These are phyloP conservation scores for Candida insectalens DNA, from an alignment of 805 yeast genomes.

Conservation along the genomic window DNA sequence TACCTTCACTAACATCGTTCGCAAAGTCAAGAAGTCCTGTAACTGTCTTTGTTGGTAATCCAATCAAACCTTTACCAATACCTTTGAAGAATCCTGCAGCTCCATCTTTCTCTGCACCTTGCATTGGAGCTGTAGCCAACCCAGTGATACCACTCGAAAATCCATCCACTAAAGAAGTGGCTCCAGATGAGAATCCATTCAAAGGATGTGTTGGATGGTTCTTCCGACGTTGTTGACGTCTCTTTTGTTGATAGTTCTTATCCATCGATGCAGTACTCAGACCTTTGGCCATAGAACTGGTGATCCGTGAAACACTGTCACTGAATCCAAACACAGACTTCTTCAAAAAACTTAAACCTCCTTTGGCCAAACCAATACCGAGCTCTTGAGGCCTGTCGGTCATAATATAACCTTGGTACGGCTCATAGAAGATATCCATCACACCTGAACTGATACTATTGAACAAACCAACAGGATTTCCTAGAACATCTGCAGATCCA, in stretches of 20 bases:
- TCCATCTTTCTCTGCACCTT: conserved; percentile 85
- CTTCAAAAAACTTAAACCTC: conserved; percentile 87
- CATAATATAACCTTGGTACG: conserved; percentile 90
- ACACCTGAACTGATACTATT: conserved; percentile 92
- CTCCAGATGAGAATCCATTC: conserved; percentile 78
- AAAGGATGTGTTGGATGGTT: conserved; percentile 80
- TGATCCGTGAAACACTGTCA: conserved; percentile 85
- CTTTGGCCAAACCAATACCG: conserved; percentile 93
- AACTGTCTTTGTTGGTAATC: conserved; percentile 93
- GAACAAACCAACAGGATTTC: conserved; percentile 95
- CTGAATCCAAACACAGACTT: conserved; percentile 93
- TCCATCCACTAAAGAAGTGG: conserved; percentile 81
- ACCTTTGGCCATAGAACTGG: conserved; percentile 93
- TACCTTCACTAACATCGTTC: conserved; percentile 87
- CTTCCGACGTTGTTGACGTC: conserved; percentile 64
- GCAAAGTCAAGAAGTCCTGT: conserved; percentile 92
- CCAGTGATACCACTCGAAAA: conserved; percentile 84
- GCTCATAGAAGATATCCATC: conserved; percentile 93
- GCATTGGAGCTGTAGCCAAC: conserved; percentile 80
- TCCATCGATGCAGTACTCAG: conserved; percentile 87
- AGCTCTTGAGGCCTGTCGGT: conserved; percentile 93
- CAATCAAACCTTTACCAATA: conserved; percentile 87
- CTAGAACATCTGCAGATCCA: conserved; percentile 94
- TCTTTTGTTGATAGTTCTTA: conserved; percentile 72
- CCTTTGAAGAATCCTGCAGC: conserved; percentile 91